Evolutionary conservation across 164 flowering plant species (phyloP).

Genomic region (Nelumbo lutea): DNA sequence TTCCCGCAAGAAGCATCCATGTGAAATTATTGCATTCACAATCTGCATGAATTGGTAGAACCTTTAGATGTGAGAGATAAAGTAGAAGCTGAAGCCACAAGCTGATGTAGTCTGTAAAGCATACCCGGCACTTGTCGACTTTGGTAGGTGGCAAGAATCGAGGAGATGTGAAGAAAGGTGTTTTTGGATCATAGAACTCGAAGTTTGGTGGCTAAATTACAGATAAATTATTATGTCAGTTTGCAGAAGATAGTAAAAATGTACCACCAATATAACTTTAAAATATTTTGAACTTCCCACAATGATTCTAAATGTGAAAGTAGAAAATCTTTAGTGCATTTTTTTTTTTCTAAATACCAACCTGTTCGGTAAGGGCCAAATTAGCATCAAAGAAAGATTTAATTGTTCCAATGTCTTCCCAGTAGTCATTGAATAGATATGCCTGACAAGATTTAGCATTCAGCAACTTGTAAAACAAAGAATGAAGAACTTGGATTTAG

Average conservation of each 20-base stretch:
- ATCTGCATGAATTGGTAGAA: constrained; percentile 46
- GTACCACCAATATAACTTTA: neutral
- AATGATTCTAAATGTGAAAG: too few species aligned
- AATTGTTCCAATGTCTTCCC: constrained; percentile 98
- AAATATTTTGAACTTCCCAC: too few species aligned
- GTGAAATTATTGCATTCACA: constrained; percentile 78
- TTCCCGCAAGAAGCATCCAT: constrained; percentile 91
- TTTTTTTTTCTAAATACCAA: constrained; percentile 17
- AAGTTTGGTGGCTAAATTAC: constrained; percentile 71
- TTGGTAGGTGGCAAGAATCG: constrained; percentile 90
- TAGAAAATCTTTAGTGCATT: neutral
- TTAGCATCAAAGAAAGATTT: constrained; percentile 87
- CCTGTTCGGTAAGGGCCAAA: constrained; percentile 91
- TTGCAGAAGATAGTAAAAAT: neutral
- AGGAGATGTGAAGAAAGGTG: constrained; percentile 92
- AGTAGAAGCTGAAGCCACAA: neutral
- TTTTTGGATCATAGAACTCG: constrained; percentile 77
- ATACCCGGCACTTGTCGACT: constrained; percentile 87
- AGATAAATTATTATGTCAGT: constrained; percentile 5
- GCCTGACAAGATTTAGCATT: constrained; percentile 45
- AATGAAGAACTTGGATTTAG: neutral
- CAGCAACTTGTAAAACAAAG: neutral
- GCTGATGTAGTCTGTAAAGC: constrained; percentile 5
- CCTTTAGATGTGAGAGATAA: constrained; percentile 12
- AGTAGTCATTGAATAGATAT: constrained; percentile 84